Conservation (phyloP, 306 rosid species). For the Mucuna pruriens region DNA sequence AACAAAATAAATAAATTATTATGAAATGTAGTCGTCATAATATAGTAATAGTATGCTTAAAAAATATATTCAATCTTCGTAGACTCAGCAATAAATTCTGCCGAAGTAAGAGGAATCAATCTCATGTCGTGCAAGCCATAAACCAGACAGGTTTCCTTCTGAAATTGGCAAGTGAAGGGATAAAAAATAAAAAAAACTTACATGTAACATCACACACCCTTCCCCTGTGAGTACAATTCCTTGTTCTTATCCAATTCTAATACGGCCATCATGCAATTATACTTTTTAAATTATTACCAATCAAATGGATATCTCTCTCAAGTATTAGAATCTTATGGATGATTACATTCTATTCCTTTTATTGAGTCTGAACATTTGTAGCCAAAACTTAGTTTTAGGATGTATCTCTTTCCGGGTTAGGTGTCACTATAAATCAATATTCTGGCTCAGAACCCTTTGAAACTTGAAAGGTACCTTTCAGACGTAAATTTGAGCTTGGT, state of each 20-base stretch:
- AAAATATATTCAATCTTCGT: not conserved
- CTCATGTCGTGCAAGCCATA: conserved; percentile 43
- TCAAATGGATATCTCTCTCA: not conserved
- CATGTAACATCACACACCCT: not conserved
- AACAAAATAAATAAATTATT: not conserved
- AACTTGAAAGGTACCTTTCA: conserved; percentile 36
- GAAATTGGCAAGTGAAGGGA: conserved; percentile 4
- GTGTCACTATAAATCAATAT: not conserved
- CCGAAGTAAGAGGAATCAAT: conserved; percentile 41
- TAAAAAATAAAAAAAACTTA: not conserved
- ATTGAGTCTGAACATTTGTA: not conserved
- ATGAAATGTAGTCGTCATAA: no score
- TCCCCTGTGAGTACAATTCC: not conserved
- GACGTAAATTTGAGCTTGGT: conserved; percentile 21
- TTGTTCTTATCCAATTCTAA: conserved; percentile 16
- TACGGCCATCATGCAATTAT: not conserved
- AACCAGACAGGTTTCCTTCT: conserved; percentile 35
- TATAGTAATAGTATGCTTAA: not conserved
- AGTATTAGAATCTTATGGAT: not conserved
- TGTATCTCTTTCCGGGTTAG: not conserved
- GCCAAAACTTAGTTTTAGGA: not conserved
- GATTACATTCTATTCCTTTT: not conserved
- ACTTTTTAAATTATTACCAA: not conserved
- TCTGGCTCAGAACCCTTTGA: conserved; percentile 30
- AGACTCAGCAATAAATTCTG: conserved; percentile 43